phyloP scores from a whole-genome alignment of 2,329 filamentous ascomycete genomes.

The Calonectria multiphialidica region DNA sequence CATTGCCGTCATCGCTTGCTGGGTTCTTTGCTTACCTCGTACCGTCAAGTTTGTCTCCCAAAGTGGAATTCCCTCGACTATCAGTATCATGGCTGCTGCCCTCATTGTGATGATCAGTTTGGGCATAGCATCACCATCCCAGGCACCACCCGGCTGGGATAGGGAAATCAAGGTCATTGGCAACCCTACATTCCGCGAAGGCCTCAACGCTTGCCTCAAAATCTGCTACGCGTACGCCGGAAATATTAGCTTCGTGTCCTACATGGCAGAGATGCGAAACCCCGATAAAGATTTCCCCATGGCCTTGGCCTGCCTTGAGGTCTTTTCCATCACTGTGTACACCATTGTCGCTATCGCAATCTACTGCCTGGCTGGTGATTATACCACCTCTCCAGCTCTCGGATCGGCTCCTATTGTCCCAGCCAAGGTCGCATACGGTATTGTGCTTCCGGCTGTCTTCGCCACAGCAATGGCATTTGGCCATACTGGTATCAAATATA shows the following conservation, averaged over 20 bases:
- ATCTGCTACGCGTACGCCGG: slow-evolving; percentile 47
- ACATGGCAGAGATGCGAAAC: slow-evolving; percentile 51
- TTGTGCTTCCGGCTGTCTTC: slow-evolving; percentile 47
- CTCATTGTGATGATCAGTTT: slow-evolving; percentile 47
- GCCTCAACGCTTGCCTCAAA: slow-evolving; percentile 43
- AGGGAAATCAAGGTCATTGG: slow-evolving; percentile 39
- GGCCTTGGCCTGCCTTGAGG: slow-evolving; percentile 46
- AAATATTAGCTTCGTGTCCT: slow-evolving; percentile 46
- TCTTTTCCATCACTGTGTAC: slow-evolving; percentile 49
- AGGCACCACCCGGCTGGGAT: slow-evolving; percentile 42
- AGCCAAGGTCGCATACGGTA: slow-evolving; percentile 49
- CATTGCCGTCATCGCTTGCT: slow-evolving; percentile 71
- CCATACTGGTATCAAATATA: slow-evolving; percentile 48
- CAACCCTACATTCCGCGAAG: slow-evolving; percentile 41
- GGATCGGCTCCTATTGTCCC: slow-evolving; percentile 48
- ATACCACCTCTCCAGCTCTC: slow-evolving; percentile 48
- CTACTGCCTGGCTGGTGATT: slow-evolving; percentile 48
- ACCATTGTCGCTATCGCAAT: slow-evolving; percentile 48
- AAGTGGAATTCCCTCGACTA: slow-evolving; percentile 42
- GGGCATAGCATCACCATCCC: slow-evolving; percentile 30
- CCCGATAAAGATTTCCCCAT: slow-evolving; percentile 47
- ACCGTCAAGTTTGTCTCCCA: slow-evolving; percentile 62
- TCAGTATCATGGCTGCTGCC: slow-evolving; percentile 43
- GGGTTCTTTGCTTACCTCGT: slow-evolving; percentile 71
- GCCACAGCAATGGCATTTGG: slow-evolving; percentile 47